Evolutionary conservation across 2,329 filamentous ascomycete species (phyloP).

Genomic region (Fusarium haematococcum): DNA sequence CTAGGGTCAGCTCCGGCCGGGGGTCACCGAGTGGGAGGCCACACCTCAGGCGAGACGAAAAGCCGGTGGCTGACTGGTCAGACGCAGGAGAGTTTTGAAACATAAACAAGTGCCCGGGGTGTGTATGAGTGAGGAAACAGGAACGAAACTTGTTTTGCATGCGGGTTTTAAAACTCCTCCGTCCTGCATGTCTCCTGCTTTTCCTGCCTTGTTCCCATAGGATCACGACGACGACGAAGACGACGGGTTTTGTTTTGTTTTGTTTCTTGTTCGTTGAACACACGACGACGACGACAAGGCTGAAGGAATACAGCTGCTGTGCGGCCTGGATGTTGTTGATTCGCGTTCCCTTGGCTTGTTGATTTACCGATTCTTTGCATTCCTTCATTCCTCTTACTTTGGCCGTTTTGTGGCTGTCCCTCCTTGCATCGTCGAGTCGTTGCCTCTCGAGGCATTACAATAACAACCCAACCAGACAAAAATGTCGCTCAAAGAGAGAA

Average conservation of each 20-base stretch:
- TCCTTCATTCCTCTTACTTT: neutral
- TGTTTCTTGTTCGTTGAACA: neutral
- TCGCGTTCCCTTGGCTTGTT: constrained; percentile 10
- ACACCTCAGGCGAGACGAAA: constrained; percentile 3
- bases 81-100: constrained; percentile 14
- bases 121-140: constrained; percentile 1
- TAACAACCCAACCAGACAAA: neutral
- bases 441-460: constrained; percentile 15
- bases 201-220: neutral
- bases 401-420: constrained; percentile 2
- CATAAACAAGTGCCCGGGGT: constrained; percentile 25
- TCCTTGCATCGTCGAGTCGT: constrained; percentile 7
- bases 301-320: constrained; percentile 36
- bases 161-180: constrained; percentile 24
- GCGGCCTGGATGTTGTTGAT: constrained; percentile 28
- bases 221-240: constrained; percentile 20
- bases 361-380: neutral
- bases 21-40: constrained; percentile 18
- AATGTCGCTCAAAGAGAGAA: constrained; percentile 66
- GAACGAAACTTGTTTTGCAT: constrained; percentile 20
- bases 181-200: neutral
- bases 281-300: constrained; percentile 7
- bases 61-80: constrained; percentile 1
- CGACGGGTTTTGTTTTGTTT: constrained; percentile 1
- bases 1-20: neutral